phyloP scores from a whole-genome alignment of 257 asterid genomes.

The Mitragyna speciosa region DNA sequence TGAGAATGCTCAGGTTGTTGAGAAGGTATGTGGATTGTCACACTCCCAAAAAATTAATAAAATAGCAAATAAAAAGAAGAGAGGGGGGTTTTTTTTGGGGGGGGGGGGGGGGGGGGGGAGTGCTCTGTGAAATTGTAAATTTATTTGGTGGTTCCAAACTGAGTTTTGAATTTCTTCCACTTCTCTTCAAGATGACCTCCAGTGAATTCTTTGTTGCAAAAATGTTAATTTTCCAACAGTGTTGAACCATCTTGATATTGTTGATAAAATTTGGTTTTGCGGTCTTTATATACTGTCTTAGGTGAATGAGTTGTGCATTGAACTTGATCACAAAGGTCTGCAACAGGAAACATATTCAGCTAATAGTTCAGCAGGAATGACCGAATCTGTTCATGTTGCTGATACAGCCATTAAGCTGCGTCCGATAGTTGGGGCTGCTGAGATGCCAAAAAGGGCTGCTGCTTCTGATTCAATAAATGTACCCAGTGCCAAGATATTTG shows the following conservation, averaged over 20 bases:
- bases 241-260: not conserved
- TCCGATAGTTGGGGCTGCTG: constrained; percentile 28
- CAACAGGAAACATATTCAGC: constrained; percentile 29
- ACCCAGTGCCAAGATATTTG: constrained; percentile 30
- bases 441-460: constrained; percentile 13
- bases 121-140: not conserved
- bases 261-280: not conserved
- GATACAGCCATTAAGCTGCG: constrained; percentile 28
- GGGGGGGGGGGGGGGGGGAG: no score
- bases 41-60: not conserved
- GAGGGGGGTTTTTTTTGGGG: no score
- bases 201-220: not conserved
- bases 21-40: constrained; percentile 39
- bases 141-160: not conserved
- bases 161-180: no score
- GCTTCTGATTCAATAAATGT: constrained; percentile 34
- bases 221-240: not conserved
- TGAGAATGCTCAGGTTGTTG: constrained; percentile 63
- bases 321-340: constrained; percentile 44
- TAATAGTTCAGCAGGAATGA: constrained; percentile 12
- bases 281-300: constrained; percentile 32
- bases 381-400: constrained; percentile 30
- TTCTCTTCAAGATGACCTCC: not conserved
- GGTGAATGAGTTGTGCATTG: constrained; percentile 56
- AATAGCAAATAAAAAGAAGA: no score